Base-by-base conservation (phyloP, 2,329 filamentous ascomycete genomes). In the Fusarium multiceps region DNA sequence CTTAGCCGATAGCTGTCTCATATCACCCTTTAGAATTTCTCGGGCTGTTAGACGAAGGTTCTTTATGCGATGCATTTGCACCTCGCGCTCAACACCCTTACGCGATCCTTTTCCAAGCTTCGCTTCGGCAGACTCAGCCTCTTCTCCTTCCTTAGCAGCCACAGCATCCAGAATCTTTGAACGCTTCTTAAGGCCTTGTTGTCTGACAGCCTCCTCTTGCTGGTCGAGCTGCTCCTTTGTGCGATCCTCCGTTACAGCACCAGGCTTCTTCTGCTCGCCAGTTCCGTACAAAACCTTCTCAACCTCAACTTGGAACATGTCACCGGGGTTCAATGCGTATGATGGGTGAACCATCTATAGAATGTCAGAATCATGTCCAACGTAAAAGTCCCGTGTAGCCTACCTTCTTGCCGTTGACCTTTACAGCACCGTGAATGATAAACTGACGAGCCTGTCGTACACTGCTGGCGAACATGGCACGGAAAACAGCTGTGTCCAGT, bases 391-490 rank as follows among this genome's bases (percentile, higher is more conserved):
- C 34, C 6, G 12, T 6, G n/a, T n/a, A 18, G 37, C 82, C 43
- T 80, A 97, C 94, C 89, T 94, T 94, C 82, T 97, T 94, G 68
- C 96, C 96, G 83, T 99, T 99, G 78, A 99, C 96, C 77, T 90
- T 97, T 67, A 99, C 96, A 63, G 90, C 90, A 28, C 96, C 96
- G 80, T 99, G 96, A 28, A 97, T 88, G 62, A 97, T 93, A 77
- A 98, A 97, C 75, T 98, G 95, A 72, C 95, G 89, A 16, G 97
- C 97, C 81, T 99, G 96, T 72, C 94, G 88, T 37, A 93, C 89
- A 81, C 94, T 98, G 81, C 93, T 97, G 43, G 96, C 94, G 81
- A 99, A 99, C 80, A 99, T 82, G 40, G 96, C 92, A 53, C 96
- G 87, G 85, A 97, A 98, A 67, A 99, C 90, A 73, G 96, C 94